A percentile compares a stretch with the other conserved stretches of the same genome.
Conservation (phyloP, 345 rosid species). For the Abelmoschus esculentus region DNA sequence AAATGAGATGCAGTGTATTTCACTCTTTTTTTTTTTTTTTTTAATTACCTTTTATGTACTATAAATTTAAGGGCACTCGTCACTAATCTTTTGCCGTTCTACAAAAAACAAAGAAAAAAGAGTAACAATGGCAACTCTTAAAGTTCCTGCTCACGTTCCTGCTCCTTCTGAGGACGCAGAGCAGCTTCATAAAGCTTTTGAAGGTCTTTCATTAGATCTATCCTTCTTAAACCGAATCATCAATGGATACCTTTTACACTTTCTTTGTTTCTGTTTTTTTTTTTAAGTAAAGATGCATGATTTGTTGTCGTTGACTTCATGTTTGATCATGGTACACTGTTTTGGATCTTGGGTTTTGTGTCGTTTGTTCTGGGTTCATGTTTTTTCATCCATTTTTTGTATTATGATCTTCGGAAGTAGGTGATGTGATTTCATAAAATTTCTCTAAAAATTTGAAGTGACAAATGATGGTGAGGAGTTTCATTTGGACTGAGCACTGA, state of each 20-base stretch:
- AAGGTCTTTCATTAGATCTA: conserved; percentile 31
- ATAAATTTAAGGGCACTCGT: background rate
- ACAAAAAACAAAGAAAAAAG: background rate
- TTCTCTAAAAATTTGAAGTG: no score
- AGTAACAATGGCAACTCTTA: conserved; percentile 57
- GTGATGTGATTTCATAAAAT: background rate
- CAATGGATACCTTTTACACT: background rate
- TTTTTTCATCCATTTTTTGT: background rate
- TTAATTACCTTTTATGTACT: background rate
- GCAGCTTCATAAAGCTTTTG: conserved; percentile 76
- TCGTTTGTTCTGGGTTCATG: background rate
- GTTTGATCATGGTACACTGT: background rate
- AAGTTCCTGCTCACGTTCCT: conserved; percentile 56
- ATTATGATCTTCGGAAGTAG: conserved; percentile 6
- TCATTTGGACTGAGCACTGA: no score
- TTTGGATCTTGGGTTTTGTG: background rate
- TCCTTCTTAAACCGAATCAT: background rate
- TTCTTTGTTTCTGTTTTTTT: background rate
- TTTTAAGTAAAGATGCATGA: no score
- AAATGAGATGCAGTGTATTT: no score
- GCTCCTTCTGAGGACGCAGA: conserved; percentile 79
- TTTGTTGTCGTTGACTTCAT: background rate
- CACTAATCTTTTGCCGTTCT: conserved; percentile 11
- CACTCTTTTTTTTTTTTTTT: no score
- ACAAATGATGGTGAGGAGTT: no score